Base-by-base conservation (phyloP, 208 protist species). In the Porcisia deanei region DNA sequence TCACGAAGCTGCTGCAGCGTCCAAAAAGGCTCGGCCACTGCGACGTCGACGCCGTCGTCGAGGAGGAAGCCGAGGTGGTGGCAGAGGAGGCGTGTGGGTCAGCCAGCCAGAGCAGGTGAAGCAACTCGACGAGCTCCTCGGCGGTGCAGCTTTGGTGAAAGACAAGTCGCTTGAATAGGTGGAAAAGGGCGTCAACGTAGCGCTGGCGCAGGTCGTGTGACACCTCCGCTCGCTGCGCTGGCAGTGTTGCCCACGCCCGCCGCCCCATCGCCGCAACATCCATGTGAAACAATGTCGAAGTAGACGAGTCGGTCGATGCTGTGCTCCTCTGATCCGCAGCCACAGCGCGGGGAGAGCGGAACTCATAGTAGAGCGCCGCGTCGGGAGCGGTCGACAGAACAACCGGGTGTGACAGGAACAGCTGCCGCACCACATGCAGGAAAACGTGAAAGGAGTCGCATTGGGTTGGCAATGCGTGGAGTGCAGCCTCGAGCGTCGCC, bases 21-120 rank as follows among this genome's bases (percentile, higher is more conserved):
- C 12, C 37, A 45, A 54, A 75, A 41, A 75, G 57, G 55, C 71
- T 75, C 57, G 71, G 41, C 71, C 71, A 75, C 71, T 75, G 57
- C 9, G 71, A 63, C 54, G 30, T 39, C 71, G 58, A 47, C 39
- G 20, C 22, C 1, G 39, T 18, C 57, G 8, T 52, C 57, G 71
- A 25, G 9, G 58, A 34, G 4, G 70, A 10, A n/a, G 18, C n/a
- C 12, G 43, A 41, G 49, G 61, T 43, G 7, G 75, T 37, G 14
- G 57, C 20, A 30, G 59, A 58, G n/a, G 78, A 82, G 18, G 58
- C 20, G 7, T 37, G 34, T 5, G 78, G 73, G 41, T 82, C 78
- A 7, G 78, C 78, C 58, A 82, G 52, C 78, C 78, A 82, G 14
- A 74, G 52, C 9, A 82, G 22, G 73, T 82, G 78, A 37, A 82